Percentiles rank a stretch among this genome's conserved stretches.
These are phyloP conservation scores for Pugionium cornutum DNA, from an alignment of 345 rosid species.

Conservation along the genomic window DNA sequence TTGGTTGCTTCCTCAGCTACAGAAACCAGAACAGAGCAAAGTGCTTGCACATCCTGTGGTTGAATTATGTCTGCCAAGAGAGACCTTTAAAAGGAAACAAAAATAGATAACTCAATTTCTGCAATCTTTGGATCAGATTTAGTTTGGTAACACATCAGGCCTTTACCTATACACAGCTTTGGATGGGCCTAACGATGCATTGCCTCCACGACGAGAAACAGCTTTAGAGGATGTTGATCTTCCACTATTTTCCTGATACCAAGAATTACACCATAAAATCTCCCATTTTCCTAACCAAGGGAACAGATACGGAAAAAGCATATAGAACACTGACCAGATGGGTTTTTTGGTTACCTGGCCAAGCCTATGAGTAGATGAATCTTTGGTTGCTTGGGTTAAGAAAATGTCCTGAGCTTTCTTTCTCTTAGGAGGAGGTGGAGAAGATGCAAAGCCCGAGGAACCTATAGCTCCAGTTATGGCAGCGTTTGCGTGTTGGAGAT, in stretches of 20 bases:
- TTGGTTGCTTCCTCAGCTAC: slow-evolving; percentile 70
- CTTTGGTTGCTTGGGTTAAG: slow-evolving; percentile 61
- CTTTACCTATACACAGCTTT: slow-evolving; percentile 78
- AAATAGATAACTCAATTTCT: slow-evolving; percentile 24
- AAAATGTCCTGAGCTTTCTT: slow-evolving; percentile 75
- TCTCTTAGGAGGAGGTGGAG: slow-evolving; percentile 67
- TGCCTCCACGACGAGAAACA: slow-evolving; percentile 48
- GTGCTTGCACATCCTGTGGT: slow-evolving; percentile 84
- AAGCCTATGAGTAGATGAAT: slow-evolving; percentile 56
- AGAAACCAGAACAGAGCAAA: slow-evolving; percentile 88
- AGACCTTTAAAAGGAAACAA: slow-evolving; percentile 60
- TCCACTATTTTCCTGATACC: slow-evolving; percentile 57
- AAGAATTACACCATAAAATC: slow-evolving; percentile 20
- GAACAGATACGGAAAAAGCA: slow-evolving; percentile 12
- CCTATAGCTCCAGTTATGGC: slow-evolving; percentile 97
- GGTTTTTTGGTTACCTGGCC: slow-evolving; percentile 56
- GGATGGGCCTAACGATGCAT: slow-evolving; percentile 52
- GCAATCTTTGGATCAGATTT: not conserved
- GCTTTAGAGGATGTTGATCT: slow-evolving; percentile 45
- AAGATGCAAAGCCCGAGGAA: slow-evolving; percentile 80
- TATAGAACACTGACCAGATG: not conserved
- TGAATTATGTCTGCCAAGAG: slow-evolving; percentile 88
- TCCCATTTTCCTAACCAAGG: slow-evolving; percentile 16
- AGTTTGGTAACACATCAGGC: slow-evolving; percentile 18
- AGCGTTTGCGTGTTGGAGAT: slow-evolving; percentile 94